Conservation (phyloP, 1,139 yeast genomes). For the Suhomyces terraborum region DNA sequence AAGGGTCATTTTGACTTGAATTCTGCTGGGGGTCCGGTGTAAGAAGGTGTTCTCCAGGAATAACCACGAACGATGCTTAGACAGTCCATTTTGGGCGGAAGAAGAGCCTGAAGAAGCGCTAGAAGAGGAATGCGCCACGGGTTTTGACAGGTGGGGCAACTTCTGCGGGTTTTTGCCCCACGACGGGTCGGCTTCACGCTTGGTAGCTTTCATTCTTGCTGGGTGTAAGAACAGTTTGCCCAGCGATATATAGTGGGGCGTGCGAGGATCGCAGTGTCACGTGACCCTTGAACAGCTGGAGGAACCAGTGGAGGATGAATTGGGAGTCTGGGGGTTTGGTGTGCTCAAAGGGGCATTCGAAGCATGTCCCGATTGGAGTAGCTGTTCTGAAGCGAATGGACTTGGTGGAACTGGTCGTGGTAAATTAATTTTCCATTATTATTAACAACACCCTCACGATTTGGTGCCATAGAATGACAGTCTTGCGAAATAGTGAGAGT, state of each 20-base stretch:
- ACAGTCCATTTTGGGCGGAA: constrained; percentile 1
- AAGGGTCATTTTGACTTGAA: constrained; percentile 23
- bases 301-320: background rate
- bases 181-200: constrained; percentile 4
- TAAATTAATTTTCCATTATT: too few species aligned
- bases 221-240: background rate
- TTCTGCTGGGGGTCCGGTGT: constrained; percentile 35
- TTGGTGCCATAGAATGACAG: too few species aligned
- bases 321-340: too few species aligned
- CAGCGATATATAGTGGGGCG: background rate
- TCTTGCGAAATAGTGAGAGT: too few species aligned
- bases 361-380: too few species aligned
- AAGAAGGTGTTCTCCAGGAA: constrained; percentile 37
- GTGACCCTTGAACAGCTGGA: background rate
- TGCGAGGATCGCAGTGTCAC: background rate
- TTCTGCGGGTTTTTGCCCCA: constrained; percentile 7
- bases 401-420: too few species aligned
- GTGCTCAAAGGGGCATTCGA: too few species aligned
- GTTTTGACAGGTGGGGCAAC: background rate
- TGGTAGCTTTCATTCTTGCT: constrained; percentile 3
- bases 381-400: too few species aligned
- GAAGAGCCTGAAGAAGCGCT: background rate
- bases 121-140: background rate
- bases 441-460: too few species aligned
- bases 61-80: constrained; percentile 32